Percentiles rank a stretch among this genome's conserved stretches.
Evolutionary conservation across 2,329 filamentous ascomycete genomes (phyloP).

Genomic region (Fusarium robinianum): DNA sequence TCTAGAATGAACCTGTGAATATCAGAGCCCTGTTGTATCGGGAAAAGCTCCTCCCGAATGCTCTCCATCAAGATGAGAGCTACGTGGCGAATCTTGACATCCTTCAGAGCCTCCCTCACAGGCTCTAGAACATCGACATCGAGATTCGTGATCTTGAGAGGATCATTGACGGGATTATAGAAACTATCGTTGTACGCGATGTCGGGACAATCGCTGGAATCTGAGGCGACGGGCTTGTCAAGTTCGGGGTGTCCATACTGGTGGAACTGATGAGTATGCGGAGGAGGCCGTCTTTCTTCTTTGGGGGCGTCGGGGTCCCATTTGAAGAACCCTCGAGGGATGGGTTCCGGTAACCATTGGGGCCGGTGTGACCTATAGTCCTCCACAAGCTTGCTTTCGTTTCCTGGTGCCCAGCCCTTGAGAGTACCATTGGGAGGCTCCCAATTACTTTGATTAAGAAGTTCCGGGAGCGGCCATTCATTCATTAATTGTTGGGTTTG

Average conservation of each 20-base stretch:
- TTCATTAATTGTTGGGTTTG: constrained; percentile 19
- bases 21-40: constrained; percentile 46
- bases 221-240: too few species aligned
- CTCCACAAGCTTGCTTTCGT: constrained; percentile 27
- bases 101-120: constrained; percentile 32
- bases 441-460: constrained; percentile 34
- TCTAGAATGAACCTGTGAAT: constrained; percentile 42
- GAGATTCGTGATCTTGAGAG: constrained; percentile 47
- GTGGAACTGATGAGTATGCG: too few species aligned
- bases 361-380: constrained; percentile 34
- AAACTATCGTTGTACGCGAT: constrained; percentile 33
- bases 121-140: constrained; percentile 38
- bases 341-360: constrained; percentile 35
- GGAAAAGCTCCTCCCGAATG: constrained; percentile 51
- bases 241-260: too few species aligned
- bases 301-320: constrained; percentile 36
- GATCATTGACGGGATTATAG: constrained; percentile 46
- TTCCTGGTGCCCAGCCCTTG: constrained; percentile 42
- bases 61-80: constrained; percentile 50
- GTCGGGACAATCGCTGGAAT: constrained; percentile 13
- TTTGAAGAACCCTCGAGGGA: constrained; percentile 36
- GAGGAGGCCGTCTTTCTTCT: too few species aligned
- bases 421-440: constrained; percentile 33
- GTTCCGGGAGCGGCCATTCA: constrained; percentile 37
- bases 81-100: constrained; percentile 49